Base-by-base conservation (phyloP, 1,284 basidiomycete genomes). In the Trametes versicolor region DNA sequence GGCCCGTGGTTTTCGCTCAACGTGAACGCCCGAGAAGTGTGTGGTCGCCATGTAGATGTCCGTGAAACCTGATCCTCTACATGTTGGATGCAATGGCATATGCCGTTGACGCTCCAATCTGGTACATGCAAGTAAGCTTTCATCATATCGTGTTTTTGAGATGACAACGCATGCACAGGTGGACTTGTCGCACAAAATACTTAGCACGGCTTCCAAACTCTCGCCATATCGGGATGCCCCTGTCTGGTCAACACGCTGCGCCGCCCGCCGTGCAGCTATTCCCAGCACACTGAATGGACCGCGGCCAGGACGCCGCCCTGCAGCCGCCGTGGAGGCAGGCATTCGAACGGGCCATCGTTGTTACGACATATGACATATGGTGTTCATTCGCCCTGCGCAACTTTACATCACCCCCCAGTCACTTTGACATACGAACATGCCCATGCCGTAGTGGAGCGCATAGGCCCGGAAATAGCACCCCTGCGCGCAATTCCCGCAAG, bases 21-120 rank as follows among this genome's bases (percentile, higher is more conserved):
- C 8, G 15, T n/a, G 12, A 50, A 29, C 25, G 5, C 48, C 32
- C 19, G 19, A 21, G 50, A 52, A 36, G 50, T 17, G 50, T 52
- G n/a, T 8, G 50, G 50, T 52, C 50, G 32, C n/a, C 50, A 21
- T 52, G 50, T 12, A 15, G n/a, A 21, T 21, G 25, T 25, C 17
- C 13, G 25, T 52, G 50, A 52, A 52, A 52, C 50, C 25, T 52
- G 50, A 52, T 36, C 10, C 50, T 52, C 9, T 4, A 27, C 17
- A 52, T 21, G 32, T 17, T 17, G 32, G 32, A 34, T 52, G 32
- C 7, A n/a, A 29, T 50, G 48, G 5, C 48, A 27, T 50, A 19
- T 50, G 13, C 13, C 48, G 13, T 9, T 8, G 19, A 4, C 19
- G 41, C 17, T 43, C 41, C 41, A 43, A 2, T 4, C n/a, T 43